Conservation (phyloP, 768 basidiomycete genomes). For the Multifurca ochricompacta region DNA sequence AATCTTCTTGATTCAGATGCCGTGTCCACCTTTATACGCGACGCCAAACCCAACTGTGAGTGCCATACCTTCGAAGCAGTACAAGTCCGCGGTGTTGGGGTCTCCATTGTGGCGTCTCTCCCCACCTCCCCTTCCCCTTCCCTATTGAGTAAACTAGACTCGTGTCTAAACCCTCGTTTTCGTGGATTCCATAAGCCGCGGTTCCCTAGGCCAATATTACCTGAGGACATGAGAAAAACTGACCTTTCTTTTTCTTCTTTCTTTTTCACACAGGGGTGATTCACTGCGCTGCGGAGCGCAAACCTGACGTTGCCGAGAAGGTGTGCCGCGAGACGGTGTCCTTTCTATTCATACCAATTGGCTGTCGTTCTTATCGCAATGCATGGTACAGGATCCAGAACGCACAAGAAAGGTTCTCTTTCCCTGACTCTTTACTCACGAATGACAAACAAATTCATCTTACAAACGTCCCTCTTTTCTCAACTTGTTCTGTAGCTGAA, state of each 20-base stretch:
- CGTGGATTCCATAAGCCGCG: not conserved
- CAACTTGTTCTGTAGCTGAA: constrained; percentile 53
- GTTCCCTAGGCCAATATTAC: not conserved
- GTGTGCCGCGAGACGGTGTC: constrained; percentile 38
- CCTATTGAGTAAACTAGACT: not conserved
- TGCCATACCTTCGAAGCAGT: constrained; percentile 19
- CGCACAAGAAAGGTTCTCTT: constrained; percentile 49
- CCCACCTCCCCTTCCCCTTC: no score
- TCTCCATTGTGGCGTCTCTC: not conserved
- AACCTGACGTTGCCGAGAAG: constrained; percentile 90
- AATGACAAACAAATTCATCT: not conserved
- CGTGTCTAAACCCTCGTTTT: not conserved
- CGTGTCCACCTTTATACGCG: constrained; percentile 46
- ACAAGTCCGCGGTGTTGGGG: not conserved
- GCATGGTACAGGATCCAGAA: constrained; percentile 50
- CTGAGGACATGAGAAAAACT: not conserved
- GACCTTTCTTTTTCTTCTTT: not conserved
- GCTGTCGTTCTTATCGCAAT: not conserved
- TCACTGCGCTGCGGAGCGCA: constrained; percentile 91
- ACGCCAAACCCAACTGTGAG: constrained; percentile 66
- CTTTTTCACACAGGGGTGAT: constrained; percentile 55
- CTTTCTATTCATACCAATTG: not conserved
- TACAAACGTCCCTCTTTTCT: constrained; percentile 2
- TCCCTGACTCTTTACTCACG: not conserved
- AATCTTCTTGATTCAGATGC: constrained; percentile 58